Percentiles rank a stretch among this genome's conserved stretches.
These are phyloP conservation scores for Peronospora belbahrii DNA, from an alignment of 352 stramenopile species.

Conservation along the genomic window DNA sequence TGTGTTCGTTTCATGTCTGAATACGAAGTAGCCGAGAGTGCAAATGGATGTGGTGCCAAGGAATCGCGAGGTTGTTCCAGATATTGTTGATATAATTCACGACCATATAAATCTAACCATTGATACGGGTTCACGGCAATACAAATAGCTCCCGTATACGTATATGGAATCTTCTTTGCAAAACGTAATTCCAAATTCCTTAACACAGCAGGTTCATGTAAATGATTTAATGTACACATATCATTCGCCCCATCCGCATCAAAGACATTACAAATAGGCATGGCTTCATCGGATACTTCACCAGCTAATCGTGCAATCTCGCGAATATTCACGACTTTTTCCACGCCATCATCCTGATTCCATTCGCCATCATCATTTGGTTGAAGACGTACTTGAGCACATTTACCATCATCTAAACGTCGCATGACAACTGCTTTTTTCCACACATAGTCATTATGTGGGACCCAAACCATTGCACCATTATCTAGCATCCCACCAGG, in stretches of 20 bases:
- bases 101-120: conserved; percentile 70
- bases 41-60: conserved; percentile 60
- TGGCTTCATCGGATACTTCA: conserved; percentile 66
- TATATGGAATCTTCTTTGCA: conserved; percentile 64
- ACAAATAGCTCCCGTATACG: conserved; percentile 74
- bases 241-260: conserved; percentile 52
- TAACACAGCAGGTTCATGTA: conserved; percentile 70
- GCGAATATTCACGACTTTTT: conserved; percentile 51
- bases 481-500: conserved; percentile 41
- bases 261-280: conserved; percentile 83
- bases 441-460: conserved; percentile 67
- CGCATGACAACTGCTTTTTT: conserved; percentile 65
- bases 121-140: conserved; percentile 80
- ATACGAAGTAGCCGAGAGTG: conserved; percentile 60
- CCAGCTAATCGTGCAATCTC: conserved; percentile 61
- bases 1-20: conserved; percentile 62
- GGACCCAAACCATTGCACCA: conserved; percentile 74
- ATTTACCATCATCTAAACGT: conserved; percentile 37
- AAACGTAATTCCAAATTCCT: conserved; percentile 75
- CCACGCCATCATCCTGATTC: conserved; percentile 49
- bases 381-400: conserved; percentile 58
- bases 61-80: conserved; percentile 45
- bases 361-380: conserved; percentile 44
- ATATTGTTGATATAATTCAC: conserved; percentile 60
- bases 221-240: conserved; percentile 75